phyloP scores from a whole-genome alignment of 495 filamentous ascomycete species.

The Thermothielavioides terrestris region DNA sequence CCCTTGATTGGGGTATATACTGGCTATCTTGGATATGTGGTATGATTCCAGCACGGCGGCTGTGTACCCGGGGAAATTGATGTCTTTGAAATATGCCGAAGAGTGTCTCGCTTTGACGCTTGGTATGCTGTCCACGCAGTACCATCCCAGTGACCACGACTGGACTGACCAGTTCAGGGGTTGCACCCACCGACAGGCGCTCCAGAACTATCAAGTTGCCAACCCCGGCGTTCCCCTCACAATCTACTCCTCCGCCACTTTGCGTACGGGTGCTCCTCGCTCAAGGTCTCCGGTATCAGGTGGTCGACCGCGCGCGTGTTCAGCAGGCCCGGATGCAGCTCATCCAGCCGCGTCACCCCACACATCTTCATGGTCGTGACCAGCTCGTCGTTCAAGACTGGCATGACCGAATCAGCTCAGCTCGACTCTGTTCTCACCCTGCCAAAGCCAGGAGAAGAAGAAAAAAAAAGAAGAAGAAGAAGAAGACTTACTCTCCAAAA shows the following conservation, averaged over 20 bases:
- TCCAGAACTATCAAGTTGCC: too few species aligned
- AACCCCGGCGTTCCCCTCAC: background rate
- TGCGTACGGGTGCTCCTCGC: conserved; percentile 55
- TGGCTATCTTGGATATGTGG: too few species aligned
- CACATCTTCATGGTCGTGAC: conserved; percentile 72
- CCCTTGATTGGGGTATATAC: too few species aligned
- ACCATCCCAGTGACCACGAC: too few species aligned
- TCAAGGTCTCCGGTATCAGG: conserved; percentile 44
- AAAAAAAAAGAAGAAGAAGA: background rate
- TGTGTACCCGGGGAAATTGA: too few species aligned
- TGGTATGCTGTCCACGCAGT: too few species aligned
- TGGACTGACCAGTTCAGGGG: too few species aligned
- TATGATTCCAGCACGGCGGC: too few species aligned
- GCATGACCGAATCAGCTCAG: background rate
- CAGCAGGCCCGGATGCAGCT: conserved; percentile 59
- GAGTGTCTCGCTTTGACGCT: too few species aligned
- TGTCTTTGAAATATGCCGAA: too few species aligned
- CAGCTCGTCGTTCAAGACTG: conserved; percentile 71
- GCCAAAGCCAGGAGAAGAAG: background rate
- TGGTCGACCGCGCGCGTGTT: conserved; percentile 67
- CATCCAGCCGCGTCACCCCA: conserved; percentile 61
- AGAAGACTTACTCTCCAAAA: conserved; percentile 43
- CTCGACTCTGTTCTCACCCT: background rate
- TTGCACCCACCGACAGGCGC: too few species aligned
- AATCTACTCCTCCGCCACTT: conserved; percentile 34